Percentiles rank a stretch among this genome's conserved stretches.
Evolutionary conservation across 495 filamentous ascomycete genomes (phyloP).

Genomic region (Pseudoneurospora amorphoporcata): DNA sequence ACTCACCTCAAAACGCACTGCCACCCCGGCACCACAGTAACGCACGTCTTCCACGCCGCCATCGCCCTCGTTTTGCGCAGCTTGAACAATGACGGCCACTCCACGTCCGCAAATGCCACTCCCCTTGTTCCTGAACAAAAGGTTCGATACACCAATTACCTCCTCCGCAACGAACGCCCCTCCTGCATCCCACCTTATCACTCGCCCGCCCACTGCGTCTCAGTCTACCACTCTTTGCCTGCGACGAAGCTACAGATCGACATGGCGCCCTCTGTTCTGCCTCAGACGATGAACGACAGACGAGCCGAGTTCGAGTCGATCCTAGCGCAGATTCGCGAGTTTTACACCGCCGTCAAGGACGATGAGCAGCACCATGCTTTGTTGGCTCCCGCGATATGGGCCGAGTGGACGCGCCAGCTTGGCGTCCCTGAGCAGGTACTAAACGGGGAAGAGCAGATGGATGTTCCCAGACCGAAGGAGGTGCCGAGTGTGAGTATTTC

Average conservation of each 20-base stretch:
- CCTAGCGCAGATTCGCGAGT: neutral
- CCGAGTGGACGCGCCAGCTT: slow-evolving; percentile 10
- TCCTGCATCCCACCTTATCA: slow-evolving; percentile 19
- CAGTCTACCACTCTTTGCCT: slow-evolving; percentile 24
- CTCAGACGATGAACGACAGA: no score
- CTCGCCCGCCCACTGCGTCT: slow-evolving; percentile 14
- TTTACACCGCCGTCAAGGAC: neutral
- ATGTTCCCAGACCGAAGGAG: slow-evolving; percentile 19
- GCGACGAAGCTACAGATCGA: slow-evolving; percentile 9
- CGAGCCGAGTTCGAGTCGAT: slow-evolving; percentile 5
- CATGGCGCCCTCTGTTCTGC: neutral
- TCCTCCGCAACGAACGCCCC: slow-evolving; percentile 22
- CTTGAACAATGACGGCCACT: slow-evolving; percentile 3
- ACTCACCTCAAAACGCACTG: slow-evolving; percentile 9
- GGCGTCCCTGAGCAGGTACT: slow-evolving; percentile 1
- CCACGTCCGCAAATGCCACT: neutral
- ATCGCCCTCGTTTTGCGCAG: slow-evolving; percentile 19
- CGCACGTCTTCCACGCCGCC: slow-evolving; percentile 26
- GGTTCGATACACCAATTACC: slow-evolving; percentile 21
- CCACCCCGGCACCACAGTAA: slow-evolving; percentile 15
- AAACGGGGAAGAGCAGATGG: slow-evolving; percentile 2
- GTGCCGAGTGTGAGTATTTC: slow-evolving; percentile 29
- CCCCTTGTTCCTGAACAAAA: neutral
- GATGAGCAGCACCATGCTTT: slow-evolving; percentile 3
- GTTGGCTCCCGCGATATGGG: slow-evolving; percentile 14